Base-by-base conservation (phyloP, 805 yeast species). In the Wickerhamiella occidentalis region DNA sequence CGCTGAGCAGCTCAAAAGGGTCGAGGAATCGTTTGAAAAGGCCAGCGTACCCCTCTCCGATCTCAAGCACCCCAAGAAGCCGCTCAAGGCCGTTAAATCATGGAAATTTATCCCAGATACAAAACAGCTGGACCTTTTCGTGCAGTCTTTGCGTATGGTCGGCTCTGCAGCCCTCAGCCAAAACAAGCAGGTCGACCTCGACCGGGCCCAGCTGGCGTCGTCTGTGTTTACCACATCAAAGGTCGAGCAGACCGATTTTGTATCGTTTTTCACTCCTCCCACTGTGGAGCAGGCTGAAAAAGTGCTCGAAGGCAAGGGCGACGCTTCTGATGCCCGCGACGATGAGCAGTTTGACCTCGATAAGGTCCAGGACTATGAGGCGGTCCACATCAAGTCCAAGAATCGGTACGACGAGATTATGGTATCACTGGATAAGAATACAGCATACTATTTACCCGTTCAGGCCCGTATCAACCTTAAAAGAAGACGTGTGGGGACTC, bases 61-160 rank as follows among this genome's bases (percentile, higher is more conserved):
- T 9, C 68, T 87, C 53, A 72, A 68, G 56, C 98, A 92, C 67
- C 98, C 98, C 28, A 73, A 75, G 23, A 85, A 80, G 67, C 81
- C 75, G 60, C 66, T 86, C 46, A 79, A 73, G 49, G 95, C 95
- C 0, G 87, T 80, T 18, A 74, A 72, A 52, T 72, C 86, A 1
- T 85, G 87, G 85, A 80, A 82, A 22, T 68, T 92, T 23, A 68
- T 88, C 54, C 98, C 98, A 6, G 96, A 92, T 64, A 79, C 92
- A 8, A 79, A 90, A n/a, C 76, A 84, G 73, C 72, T 86, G 75
- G 98, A 92, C 65, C 80, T 85, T 56, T 17, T 73, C 47, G 86
- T 54, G 53, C 51, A 54, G 51, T 58, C 57, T 42, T 65, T 64
- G 48, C 56, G 57, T 48, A 61, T 61, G 61, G 65, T 67, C 17